Conservation (phyloP, 768 basidiomycete species). For the Cystobasidium tubakii region DNA sequence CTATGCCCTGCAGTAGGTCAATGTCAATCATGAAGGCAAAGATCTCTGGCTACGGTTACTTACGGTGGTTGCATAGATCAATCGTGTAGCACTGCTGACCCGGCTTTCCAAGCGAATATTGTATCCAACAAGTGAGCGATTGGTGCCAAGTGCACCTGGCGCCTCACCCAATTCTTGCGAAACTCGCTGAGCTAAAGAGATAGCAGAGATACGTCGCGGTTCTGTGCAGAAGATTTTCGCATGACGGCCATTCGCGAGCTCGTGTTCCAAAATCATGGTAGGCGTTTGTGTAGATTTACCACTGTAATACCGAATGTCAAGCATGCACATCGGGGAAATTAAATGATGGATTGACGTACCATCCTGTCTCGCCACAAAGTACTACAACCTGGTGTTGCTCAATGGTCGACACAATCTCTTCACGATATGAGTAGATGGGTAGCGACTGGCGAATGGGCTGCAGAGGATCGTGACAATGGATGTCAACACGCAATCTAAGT, state of each 20-base stretch:
- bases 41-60: neutral
- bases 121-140: constrained; percentile 79
- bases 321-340: constrained; percentile 45
- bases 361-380: constrained; percentile 75
- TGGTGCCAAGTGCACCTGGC: constrained; percentile 68
- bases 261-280: constrained; percentile 84
- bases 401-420: constrained; percentile 64
- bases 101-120: constrained; percentile 74
- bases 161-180: constrained; percentile 86
- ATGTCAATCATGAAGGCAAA: neutral
- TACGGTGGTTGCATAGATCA: constrained; percentile 46
- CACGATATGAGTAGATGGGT: constrained; percentile 77
- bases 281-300: constrained; percentile 98
- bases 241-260: constrained; percentile 67
- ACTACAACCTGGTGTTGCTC: constrained; percentile 76
- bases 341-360: constrained; percentile 51
- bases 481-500: too few species aligned
- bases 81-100: constrained; percentile 40
- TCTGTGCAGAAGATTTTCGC: constrained; percentile 95
- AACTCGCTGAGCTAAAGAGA: constrained; percentile 90
- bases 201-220: constrained; percentile 88
- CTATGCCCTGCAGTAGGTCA: constrained; percentile 60
- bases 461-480: neutral
- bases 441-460: constrained; percentile 69
- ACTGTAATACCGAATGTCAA: constrained; percentile 52